phyloP scores from a whole-genome alignment of 2,329 filamentous ascomycete genomes.

The Xylaria digitata region DNA sequence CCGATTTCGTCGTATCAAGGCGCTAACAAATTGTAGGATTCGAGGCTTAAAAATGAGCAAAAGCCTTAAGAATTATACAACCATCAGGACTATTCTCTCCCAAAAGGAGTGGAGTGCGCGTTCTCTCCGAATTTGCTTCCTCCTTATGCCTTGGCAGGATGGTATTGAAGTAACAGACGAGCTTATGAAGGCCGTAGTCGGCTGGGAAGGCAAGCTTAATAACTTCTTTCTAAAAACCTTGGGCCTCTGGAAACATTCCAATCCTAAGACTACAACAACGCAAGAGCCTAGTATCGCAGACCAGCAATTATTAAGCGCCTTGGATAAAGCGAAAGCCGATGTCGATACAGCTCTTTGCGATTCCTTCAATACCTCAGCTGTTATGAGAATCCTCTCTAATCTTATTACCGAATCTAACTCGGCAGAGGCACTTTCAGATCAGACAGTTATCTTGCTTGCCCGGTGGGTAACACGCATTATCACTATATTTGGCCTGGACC shows the following conservation, averaged over 20 bases:
- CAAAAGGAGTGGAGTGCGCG: constrained; percentile 25
- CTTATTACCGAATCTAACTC: constrained; percentile 31
- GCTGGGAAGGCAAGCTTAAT: constrained; percentile 34
- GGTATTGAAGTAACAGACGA: constrained; percentile 34
- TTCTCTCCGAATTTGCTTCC: constrained; percentile 36
- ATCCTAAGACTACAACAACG: constrained; percentile 9
- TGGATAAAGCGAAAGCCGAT: constrained; percentile 31
- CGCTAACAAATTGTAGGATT: constrained; percentile 29
- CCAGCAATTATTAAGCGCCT: constrained; percentile 25
- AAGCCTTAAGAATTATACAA: constrained; percentile 34
- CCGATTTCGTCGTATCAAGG: not conserved
- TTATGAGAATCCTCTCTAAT: constrained; percentile 34
- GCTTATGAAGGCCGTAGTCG: constrained; percentile 25
- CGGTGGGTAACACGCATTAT: constrained; percentile 33
- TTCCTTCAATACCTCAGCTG: constrained; percentile 34
- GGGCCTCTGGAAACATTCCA: constrained; percentile 15
- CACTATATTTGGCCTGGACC: constrained; percentile 31
- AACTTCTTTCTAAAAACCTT: constrained; percentile 34
- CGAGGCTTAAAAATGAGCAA: constrained; percentile 37
- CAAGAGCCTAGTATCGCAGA: constrained; percentile 26
- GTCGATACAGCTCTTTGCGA: constrained; percentile 31
- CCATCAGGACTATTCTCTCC: constrained; percentile 30
- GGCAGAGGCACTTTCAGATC: constrained; percentile 29
- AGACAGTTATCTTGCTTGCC: constrained; percentile 29
- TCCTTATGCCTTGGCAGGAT: constrained; percentile 34